Evolutionary conservation across 805 yeast species (phyloP), one percentile per base, ranked within the genome.

Genomic region (Candida quercuum): DNA sequence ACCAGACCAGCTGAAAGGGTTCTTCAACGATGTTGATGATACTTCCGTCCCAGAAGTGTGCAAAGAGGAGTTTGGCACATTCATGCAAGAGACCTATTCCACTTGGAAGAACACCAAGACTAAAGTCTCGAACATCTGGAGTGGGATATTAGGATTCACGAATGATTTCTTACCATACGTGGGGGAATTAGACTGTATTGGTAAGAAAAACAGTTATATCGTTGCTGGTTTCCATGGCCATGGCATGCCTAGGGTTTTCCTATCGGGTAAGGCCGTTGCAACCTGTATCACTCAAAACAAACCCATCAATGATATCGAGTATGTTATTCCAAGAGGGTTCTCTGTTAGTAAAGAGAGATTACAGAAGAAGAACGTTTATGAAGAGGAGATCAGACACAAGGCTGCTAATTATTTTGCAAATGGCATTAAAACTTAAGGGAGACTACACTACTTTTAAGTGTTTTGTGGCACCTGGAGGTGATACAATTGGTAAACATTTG

Each of bases 151-250:
- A 52, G 76, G 75, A 4, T 69, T 59, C 45, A 54, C 73, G 5
- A 56, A 58, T 21, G 72, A 69, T 42, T 45, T 40, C 4, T 38
- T 60, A 19, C 76, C 76, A 4, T 59, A 61, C 35, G 69, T 70
- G 14, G 76, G 76, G 16, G 67, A 63, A 37, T 39, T 69, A 22
- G 50, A 44, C 20, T 32, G 41, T 8, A 42, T 51, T 17, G 50
- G 45, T 4, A 55, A 56, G 25, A 45, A 49, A 26, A 52, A 59
- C 37, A 54, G 60, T n/a, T 69, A 49, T 40, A 52, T 65, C n/a
- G 53, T 60, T 42, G 74, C 74, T 5, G 76, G 76, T 0, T 71
- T 67, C 51, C 64, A 66, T 30, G 76, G 75, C 3, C 76, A 71
- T 49, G 76, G 76, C 17, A 69, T 71, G 74, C 74, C 76, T 24